Conservation (phyloP, 2,329 filamentous ascomycete genomes). For the Paecilomyces variotii region DNA sequence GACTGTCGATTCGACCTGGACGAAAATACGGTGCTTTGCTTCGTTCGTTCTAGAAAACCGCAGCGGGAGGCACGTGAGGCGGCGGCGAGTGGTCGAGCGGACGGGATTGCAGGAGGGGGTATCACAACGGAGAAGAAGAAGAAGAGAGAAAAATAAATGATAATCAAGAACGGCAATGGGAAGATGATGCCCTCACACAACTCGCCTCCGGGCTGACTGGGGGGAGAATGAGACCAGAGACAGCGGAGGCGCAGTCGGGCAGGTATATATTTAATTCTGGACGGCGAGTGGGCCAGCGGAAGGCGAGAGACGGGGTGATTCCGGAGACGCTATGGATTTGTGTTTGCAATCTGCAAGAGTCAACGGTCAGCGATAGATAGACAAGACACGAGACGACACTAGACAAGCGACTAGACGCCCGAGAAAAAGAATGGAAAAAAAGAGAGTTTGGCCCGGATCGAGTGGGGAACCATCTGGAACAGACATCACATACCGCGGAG, state of each 20-base stretch:
- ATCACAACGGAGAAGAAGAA: background rate
- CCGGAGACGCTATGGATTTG: background rate
- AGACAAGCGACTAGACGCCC: background rate
- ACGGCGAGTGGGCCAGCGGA: background rate
- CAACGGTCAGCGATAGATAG: constrained; percentile 1
- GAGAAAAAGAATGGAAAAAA: background rate
- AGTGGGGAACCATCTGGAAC: background rate
- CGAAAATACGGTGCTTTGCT: background rate
- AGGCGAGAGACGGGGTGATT: background rate
- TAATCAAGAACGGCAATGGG: background rate
- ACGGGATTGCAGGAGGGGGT: background rate
- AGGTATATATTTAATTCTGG: background rate
- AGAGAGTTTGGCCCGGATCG: background rate
- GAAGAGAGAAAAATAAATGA: background rate
- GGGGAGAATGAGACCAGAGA: background rate
- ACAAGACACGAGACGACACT: background rate
- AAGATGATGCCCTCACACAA: background rate
- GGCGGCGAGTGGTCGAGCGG: background rate
- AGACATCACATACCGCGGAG: background rate
- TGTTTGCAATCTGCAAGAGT: constrained; percentile 1
- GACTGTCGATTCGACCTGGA: background rate
- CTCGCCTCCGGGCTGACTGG: background rate
- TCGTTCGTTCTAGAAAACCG: background rate
- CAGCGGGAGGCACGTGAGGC: background rate
- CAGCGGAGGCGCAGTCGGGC: background rate